Percentiles rank a stretch among this genome's conserved stretches.
phyloP scores from a whole-genome alignment of 2,329 filamentous ascomycete genomes.

The Lecanicillium sp. region DNA sequence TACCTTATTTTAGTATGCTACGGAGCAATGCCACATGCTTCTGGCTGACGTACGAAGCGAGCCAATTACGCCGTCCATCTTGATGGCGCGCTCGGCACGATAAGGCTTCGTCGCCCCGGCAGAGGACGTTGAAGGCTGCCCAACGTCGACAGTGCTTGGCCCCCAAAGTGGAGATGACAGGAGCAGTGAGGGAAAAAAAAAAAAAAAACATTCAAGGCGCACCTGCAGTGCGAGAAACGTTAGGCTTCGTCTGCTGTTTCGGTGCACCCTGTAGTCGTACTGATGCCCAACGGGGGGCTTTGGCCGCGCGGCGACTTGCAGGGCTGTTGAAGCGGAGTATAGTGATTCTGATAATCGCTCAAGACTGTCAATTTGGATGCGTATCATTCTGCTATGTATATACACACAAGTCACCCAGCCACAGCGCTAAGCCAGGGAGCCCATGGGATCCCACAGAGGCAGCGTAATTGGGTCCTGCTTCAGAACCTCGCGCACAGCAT shows the following conservation, averaged over 20 bases:
- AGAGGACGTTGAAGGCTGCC: neutral
- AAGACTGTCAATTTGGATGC: too few species aligned
- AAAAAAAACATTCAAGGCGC: neutral
- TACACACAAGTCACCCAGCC: neutral
- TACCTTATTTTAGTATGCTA: neutral
- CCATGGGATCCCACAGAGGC: constrained; percentile 78
- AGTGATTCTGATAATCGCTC: too few species aligned
- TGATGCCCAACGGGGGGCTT: neutral
- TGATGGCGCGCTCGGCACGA: constrained; percentile 1
- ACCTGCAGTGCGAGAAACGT: neutral
- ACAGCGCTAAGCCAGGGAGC: constrained; percentile 53
- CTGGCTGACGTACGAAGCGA: neutral
- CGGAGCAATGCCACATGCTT: neutral
- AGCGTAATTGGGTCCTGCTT: constrained; percentile 64
- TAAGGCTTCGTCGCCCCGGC: neutral
- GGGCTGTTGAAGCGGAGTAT: too few species aligned
- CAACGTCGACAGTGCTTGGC: neutral
- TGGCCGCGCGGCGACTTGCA: neutral
- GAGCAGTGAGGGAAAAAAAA: too few species aligned
- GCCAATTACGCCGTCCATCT: too few species aligned
- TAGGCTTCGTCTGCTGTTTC: too few species aligned
- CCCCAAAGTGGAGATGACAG: neutral
- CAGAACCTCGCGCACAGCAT: constrained; percentile 64
- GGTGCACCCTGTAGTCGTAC: neutral
- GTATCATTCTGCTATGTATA: too few species aligned